Percentiles rank a stretch among this genome's conserved stretches.
phyloP scores from a whole-genome alignment of 305 asterid species.

The Solanum hybrid region DNA sequence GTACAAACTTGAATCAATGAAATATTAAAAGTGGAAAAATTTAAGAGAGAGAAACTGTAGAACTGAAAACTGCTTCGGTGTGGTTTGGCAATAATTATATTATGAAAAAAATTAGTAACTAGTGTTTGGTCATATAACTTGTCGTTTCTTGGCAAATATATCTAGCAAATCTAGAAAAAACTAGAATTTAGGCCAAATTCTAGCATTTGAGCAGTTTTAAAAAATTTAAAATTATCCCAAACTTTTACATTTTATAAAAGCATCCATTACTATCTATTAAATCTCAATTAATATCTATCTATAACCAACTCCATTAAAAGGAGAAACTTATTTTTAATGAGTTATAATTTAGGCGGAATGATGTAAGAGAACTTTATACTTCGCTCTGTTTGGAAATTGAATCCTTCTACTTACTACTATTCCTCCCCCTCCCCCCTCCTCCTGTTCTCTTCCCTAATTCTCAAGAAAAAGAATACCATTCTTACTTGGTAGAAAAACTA shows the following conservation, averaged over 20 bases:
- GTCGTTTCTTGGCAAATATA: not conserved
- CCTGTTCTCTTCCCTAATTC: not conserved
- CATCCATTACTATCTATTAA: not conserved
- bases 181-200: not conserved
- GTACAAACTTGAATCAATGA: not conserved
- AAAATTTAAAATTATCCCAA: not conserved
- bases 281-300: not conserved
- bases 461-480: not conserved
- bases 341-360: not conserved
- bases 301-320: not conserved
- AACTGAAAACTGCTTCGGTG: not conserved
- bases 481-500: not conserved
- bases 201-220: not conserved
- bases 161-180: not conserved
- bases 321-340: not conserved
- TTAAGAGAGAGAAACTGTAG: not conserved
- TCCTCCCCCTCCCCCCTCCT: not conserved
- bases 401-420: not conserved
- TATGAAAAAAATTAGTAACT: not conserved
- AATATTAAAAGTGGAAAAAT: not conserved
- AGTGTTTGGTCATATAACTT: not conserved
- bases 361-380: not conserved
- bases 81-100: not conserved
- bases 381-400: not conserved
- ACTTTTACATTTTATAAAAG: not conserved